These are phyloP conservation scores for Kalanchoe fedtschenkoi DNA, from an alignment of 164 flowering plant species.

Conservation along the genomic window DNA sequence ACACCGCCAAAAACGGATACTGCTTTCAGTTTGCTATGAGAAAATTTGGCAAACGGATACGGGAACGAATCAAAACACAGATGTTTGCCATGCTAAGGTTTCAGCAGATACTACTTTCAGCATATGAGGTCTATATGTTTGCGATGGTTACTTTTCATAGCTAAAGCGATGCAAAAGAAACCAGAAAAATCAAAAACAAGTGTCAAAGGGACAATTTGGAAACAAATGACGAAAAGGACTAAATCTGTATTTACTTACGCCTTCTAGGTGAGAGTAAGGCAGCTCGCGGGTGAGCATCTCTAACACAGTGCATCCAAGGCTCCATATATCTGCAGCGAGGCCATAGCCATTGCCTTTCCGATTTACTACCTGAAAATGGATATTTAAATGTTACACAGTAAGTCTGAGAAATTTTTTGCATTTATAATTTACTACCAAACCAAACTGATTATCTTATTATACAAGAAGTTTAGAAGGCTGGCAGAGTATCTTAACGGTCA, in stretches of 20 bases:
- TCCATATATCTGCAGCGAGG: slow-evolving; percentile 28
- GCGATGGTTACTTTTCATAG: too few species aligned
- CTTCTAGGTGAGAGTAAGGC: slow-evolving; percentile 65
- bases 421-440: too few species aligned
- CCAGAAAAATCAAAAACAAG: too few species aligned
- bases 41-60: not conserved
- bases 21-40: not conserved
- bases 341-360: slow-evolving; percentile 23
- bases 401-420: too few species aligned
- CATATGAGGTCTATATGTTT: too few species aligned
- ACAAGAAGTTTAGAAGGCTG: too few species aligned
- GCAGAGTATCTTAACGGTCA: too few species aligned
- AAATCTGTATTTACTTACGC: slow-evolving; percentile 32
- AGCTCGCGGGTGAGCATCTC: slow-evolving; percentile 76
- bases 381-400: not conserved
- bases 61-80: not conserved
- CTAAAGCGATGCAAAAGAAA: too few species aligned
- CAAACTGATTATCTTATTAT: too few species aligned
- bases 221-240: not conserved
- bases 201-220: not conserved
- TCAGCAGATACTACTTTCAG: not conserved
- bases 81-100: not conserved
- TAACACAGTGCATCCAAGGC: slow-evolving; percentile 74
- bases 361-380: slow-evolving; percentile 21
- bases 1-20: not conserved